A percentile compares a stretch with the other conserved stretches of the same genome.
Conservation (phyloP, 106 monocot species). For the Acorus calamus region DNA sequence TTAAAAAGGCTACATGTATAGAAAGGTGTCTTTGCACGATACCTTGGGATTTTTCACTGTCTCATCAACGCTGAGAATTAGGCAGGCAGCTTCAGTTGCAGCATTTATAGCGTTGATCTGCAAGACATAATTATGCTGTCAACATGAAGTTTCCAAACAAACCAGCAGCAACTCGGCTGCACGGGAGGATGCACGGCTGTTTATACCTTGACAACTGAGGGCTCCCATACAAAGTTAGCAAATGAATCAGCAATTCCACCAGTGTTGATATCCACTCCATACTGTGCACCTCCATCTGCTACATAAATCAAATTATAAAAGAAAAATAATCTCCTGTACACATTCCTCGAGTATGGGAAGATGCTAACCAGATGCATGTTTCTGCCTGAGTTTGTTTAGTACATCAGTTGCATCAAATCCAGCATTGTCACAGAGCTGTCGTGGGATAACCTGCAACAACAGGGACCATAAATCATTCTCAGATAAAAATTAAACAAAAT, state of each 20-base stretch:
- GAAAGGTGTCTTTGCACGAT: not conserved
- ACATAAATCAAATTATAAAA: not conserved
- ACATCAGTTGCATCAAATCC: constrained; percentile 99
- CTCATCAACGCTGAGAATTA: constrained; percentile 94
- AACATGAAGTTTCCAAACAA: not conserved
- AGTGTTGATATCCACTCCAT: constrained; percentile 90
- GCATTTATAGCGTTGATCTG: constrained; percentile 99
- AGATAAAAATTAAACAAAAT: too few species aligned
- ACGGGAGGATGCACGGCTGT: not conserved
- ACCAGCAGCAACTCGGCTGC: not conserved
- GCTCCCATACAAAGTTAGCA: constrained; percentile 98
- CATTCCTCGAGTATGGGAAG: not conserved
- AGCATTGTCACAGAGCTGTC: constrained; percentile 97
- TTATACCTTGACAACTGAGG: constrained; percentile 83
- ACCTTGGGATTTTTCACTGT: constrained; percentile 99
- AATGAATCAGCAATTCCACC: constrained; percentile 94
- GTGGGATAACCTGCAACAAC: constrained; percentile 71
- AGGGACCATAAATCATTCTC: not conserved
- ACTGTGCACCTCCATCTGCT: constrained; percentile 81
- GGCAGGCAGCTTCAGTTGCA: constrained; percentile 95
- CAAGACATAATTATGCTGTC: not conserved
- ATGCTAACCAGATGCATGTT: constrained; percentile 83
- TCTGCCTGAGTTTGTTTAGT: constrained; percentile 91
- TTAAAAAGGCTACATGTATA: too few species aligned
- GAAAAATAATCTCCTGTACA: not conserved